Evolutionary conservation across 768 basidiomycete genomes (phyloP), one percentile per base, ranked within the genome.

Genomic region (Hortiboletus flavorubellus): DNA sequence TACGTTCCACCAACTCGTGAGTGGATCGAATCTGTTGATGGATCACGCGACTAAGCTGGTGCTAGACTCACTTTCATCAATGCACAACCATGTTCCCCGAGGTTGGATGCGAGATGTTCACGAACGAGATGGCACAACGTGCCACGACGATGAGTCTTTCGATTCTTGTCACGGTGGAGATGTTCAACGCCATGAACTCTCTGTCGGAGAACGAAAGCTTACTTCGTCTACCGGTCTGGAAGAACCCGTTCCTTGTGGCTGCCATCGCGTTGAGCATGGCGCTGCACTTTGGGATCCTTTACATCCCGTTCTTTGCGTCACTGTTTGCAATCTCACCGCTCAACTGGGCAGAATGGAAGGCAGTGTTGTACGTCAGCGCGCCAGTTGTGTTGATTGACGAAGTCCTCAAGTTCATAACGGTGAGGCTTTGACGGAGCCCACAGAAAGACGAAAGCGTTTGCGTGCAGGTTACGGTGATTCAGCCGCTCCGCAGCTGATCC

Each of bases 101-200:
- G 64, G 89, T 98, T 61, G 96, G 94, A 15, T 98, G 96, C 71
- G 82, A 85, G 61, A 99, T 99, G 89, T 99, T 98, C 74, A 87
- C 88, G 29, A 90, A 95, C 70, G 80, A 80, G 57, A 85, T 92
- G 81, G 77, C 96, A 12, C 85, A 85, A 63, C 82, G 82, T 15
- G 96, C 95, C 4, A 97, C 95, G 54, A 99, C 96, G 21, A 92
- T 98, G 81, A 95, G 92, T 60, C 76, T 99, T 34, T 98, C 96
- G 29, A 93, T 98, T 65, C 81, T 99, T 46, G 96, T 99, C 53
- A 94, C 88, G 2, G 85, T 96, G 51, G 93, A 96, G 74, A 96
- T 96, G 93, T 93, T 93, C 78, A 96, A 96, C 72, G 93, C 92
- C 35, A 93, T 94, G 89, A 98, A 98, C 74, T 98, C 95, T 53